A percentile compares a stretch with the other conserved stretches of the same genome.
Evolutionary conservation across 306 rosid species (phyloP).

Genomic region (Bauhinia variegata): DNA sequence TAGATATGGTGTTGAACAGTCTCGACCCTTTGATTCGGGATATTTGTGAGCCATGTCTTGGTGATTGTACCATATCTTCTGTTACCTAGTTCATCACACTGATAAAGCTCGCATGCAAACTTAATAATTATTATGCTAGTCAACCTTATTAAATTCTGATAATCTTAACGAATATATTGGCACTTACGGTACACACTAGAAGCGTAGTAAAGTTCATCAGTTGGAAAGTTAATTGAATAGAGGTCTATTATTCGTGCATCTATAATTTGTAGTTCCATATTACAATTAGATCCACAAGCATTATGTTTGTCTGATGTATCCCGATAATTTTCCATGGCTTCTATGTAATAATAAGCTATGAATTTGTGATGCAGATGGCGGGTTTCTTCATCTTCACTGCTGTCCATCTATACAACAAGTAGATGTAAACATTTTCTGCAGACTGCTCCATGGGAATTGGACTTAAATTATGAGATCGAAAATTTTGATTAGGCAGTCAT

Average conservation of each 20-base stretch:
- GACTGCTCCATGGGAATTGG: slow-evolving; percentile 30
- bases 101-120: too few relatives aligned
- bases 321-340: background rate
- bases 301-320: slow-evolving; percentile 2
- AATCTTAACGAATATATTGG: background rate
- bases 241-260: background rate
- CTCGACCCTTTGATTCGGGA: background rate
- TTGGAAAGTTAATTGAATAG: too few relatives aligned
- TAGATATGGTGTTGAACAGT: background rate
- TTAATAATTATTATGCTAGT: too few relatives aligned
- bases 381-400: slow-evolving; percentile 84
- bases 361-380: slow-evolving; percentile 76
- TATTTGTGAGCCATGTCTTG: background rate
- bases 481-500: slow-evolving; percentile 54
- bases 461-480: slow-evolving; percentile 41
- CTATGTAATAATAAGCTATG: slow-evolving; percentile 19
- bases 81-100: background rate
- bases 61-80: background rate
- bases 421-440: slow-evolving; percentile 42
- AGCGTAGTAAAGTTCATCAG: background rate
- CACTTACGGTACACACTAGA: background rate
- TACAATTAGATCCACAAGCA: background rate
- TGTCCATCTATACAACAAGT: slow-evolving; percentile 85
- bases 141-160: too few relatives aligned
- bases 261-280: background rate